Base-by-base conservation (phyloP, 257 asterid genomes). In the Ballota nigra region DNA sequence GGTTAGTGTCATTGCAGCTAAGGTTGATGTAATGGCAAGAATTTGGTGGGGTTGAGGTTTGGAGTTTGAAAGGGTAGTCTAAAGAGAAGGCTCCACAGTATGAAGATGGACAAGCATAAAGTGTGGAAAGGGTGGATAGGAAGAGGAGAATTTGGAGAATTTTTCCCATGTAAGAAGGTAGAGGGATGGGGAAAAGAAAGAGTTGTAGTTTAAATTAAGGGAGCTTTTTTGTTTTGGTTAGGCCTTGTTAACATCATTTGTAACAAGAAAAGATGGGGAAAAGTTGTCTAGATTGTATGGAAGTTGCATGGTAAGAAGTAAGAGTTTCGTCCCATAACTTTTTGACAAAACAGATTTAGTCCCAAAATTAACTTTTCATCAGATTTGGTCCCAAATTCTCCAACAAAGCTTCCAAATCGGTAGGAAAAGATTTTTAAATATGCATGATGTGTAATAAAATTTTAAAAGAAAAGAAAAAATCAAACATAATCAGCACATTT, bases 1-100 rank as follows among this genome's bases (percentile, higher is more conserved):
- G 22, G 10, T 22, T 45, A 15, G 68, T 13, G 1, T 34, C 5
- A 8, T 57, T 60, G 75, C 83, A 75, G 11, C 36, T 28, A 18
- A 79, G 70, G 43, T 70, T 75, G 12, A 66, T 68, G 5, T 73
- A 73, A 13, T 56, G 5, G n/a, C 78, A 73, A 8, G 28, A 19
- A 19, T 73, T 45, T 40, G 22, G 58, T 12, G 72, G 72, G 28
- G 36, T 28, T 9, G 12, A 3, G 63, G 4, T 12, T 29, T 47
- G 55, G 9, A 53, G 38, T 63, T 38, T 72, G 83, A 79, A 75
- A 65, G 83, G 83, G 65, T 70, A 79, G 1, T 43, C 19, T 8
- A 79, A 8, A 12, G 56, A 8, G 62, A 75, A 33, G 33, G 3
- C 58, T 26, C 76, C 76, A 29, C 81, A 76, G 47, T 5, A 61